A percentile compares a stretch with the other conserved stretches of the same genome.
Evolutionary conservation across 768 basidiomycete genomes (phyloP).

Genomic region (Amanita thiersii): DNA sequence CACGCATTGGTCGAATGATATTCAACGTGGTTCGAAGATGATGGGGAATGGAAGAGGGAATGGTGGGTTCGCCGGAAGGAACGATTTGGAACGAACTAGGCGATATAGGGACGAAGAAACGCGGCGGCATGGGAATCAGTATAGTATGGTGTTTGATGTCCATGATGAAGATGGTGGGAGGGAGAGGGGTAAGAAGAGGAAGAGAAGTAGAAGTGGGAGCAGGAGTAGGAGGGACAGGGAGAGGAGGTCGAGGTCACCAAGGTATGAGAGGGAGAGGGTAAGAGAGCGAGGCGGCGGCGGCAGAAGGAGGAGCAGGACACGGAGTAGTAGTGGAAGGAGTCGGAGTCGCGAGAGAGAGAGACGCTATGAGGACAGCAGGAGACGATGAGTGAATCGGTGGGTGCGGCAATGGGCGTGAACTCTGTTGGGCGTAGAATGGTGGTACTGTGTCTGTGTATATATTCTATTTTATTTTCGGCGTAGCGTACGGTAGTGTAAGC

Average conservation of each 20-base stretch:
- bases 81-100: constrained; percentile 66
- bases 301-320: constrained; percentile 16
- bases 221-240: constrained; percentile 36
- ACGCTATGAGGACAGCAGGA: too few relatives aligned
- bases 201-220: constrained; percentile 38
- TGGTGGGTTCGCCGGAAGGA: constrained; percentile 60
- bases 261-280: constrained; percentile 18
- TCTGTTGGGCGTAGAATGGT: too few relatives aligned
- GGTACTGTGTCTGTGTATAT: too few relatives aligned
- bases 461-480: too few relatives aligned
- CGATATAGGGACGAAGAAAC: constrained; percentile 49
- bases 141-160: constrained; percentile 86
- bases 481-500: too few relatives aligned
- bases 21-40: constrained; percentile 38
- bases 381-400: too few relatives aligned
- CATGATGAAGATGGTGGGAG: constrained; percentile 22
- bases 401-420: too few relatives aligned
- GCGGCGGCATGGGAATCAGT: constrained; percentile 29
- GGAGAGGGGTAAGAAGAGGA: constrained; percentile 24
- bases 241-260: constrained; percentile 31
- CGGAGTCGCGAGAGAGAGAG: too few relatives aligned
- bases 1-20: constrained; percentile 73
- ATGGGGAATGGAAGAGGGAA: constrained; percentile 19
- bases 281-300: constrained; percentile 13
- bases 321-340: too few relatives aligned